Evolutionary conservation across 441 rosid genomes (phyloP).

Genomic region (Brassica balearica): DNA sequence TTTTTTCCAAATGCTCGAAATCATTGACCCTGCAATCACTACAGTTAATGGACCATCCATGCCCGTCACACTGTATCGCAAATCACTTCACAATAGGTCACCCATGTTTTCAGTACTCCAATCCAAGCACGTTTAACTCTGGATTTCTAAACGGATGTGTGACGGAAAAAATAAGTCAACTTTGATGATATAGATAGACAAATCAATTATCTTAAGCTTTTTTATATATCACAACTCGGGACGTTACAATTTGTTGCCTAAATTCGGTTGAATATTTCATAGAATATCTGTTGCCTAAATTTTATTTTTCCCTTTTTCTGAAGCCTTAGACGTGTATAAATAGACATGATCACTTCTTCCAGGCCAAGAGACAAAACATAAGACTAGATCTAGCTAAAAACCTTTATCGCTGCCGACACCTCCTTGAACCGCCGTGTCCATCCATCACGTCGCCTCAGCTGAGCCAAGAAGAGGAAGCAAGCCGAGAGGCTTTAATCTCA

Average conservation of each 20-base stretch:
- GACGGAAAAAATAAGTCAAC: too few relatives aligned
- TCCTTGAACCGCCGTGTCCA: slow-evolving; percentile 1
- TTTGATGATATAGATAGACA: too few relatives aligned
- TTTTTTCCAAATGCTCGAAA: too few relatives aligned
- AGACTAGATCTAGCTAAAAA: background rate
- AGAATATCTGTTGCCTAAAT: background rate
- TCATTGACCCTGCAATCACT: too few relatives aligned
- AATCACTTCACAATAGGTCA: too few relatives aligned
- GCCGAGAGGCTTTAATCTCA: background rate
- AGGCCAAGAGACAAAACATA: background rate
- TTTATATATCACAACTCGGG: background rate
- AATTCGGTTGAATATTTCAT: too few relatives aligned
- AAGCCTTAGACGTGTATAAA: slow-evolving; percentile 3
- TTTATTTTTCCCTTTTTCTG: background rate
- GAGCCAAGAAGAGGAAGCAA: background rate
- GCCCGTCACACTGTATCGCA: too few relatives aligned
- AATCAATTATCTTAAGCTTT: too few relatives aligned
- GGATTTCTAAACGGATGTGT: too few relatives aligned
- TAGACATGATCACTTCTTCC: background rate
- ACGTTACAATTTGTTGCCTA: background rate
- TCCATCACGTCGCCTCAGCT: background rate
- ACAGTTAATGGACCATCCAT: too few relatives aligned
- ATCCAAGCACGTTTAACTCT: too few relatives aligned
- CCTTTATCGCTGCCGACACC: background rate
- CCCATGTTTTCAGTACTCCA: too few relatives aligned